Evolutionary conservation across 1,284 basidiomycete genomes (phyloP), one percentile per base, ranked within the genome.

Genomic region (Apiotrichum sp.): DNA sequence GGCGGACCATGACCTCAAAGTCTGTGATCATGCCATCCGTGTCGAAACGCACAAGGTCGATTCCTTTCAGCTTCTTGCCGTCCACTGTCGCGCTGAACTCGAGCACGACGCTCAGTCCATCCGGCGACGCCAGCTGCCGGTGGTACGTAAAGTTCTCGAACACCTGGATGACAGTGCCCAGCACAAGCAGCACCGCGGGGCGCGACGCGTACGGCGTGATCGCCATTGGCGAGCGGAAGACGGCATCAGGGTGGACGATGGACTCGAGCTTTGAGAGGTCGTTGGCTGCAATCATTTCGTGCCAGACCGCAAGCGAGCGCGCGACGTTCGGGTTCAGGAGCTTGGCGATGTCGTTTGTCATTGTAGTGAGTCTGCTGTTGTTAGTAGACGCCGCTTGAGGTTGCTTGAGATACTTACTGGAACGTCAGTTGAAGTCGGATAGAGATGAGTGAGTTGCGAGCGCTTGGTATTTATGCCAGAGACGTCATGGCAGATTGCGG

Each of bases 1-100:
- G 59, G 6, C 59, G 50, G 9, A 61, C 56, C 59, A 58, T 58
- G 47, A 61, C 59, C 45, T 61, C 59, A 34, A 61, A 61, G 38
- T 61, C 59, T 51, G 38, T 32, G 11, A 61, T 61, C 44, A 33
- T 10, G 3, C 59, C 59, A 10, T 58, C 53, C 38, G 51, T 48
- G 48, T 54, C 47, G 29, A 61, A 61, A 36, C 36, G 41, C 33
- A 61, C 49, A 3, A 61, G 54, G 33, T 61, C 59, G 31, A 61
- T 48, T 11, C 59, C 59, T 50, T 61, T 61, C 40, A 61, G 54
- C 44, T 45, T 33, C 56, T 56, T 61, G 41, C 39, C 59, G 14
- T 47, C 33, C 13, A 57, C 56, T 13, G 1, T 34, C 1, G 56
- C 59, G 36, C 47, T 48, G 22, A 61, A 61, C 56, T 61, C 59